Evolutionary conservation across 805 yeast genomes (phyloP).

Genomic region (Starmerella davenportii): DNA sequence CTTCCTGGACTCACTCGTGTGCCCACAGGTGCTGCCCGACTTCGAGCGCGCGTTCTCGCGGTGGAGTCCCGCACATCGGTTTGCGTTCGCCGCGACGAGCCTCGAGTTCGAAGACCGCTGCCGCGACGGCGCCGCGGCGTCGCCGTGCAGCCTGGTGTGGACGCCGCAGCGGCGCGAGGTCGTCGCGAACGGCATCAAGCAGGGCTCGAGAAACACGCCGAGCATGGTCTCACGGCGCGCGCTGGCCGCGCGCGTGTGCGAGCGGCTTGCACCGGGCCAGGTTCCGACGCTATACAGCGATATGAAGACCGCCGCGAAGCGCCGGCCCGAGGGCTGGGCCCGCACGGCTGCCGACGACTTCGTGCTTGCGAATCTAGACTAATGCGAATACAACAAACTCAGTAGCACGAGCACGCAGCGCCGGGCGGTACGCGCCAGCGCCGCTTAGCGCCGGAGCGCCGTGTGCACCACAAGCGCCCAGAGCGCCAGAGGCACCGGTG

Average conservation of each 20-base stretch:
- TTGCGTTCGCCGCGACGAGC: conserved; percentile 5
- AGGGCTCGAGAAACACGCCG: conserved; percentile 11
- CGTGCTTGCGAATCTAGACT: too few relatives aligned
- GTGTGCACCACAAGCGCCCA: too few relatives aligned
- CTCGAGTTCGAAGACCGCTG: conserved; percentile 8
- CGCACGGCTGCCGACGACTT: conserved; percentile 14
- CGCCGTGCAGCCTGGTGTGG: conserved; percentile 13
- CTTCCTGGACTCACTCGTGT: conserved; percentile 18
- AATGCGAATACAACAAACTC: too few relatives aligned
- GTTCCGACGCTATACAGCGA: neutral
- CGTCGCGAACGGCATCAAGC: conserved; percentile 15
- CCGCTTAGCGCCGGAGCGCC: too few relatives aligned
- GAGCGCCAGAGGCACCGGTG: too few relatives aligned
- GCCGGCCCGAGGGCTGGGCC: conserved; percentile 15
- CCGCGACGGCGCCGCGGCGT: conserved; percentile 6
- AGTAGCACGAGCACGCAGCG: too few relatives aligned
- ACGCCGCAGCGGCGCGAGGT: conserved; percentile 12
- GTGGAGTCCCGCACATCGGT: conserved; percentile 9
- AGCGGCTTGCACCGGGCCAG: neutral
- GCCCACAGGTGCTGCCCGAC: conserved; percentile 18
- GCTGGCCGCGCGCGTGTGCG: conserved; percentile 1
- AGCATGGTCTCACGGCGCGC: conserved; percentile 9
- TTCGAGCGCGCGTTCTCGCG: conserved; percentile 22
- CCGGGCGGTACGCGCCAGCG: too few relatives aligned
- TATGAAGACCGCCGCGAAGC: conserved; percentile 3